Evolutionary conservation across 2,329 filamentous ascomycete genomes (phyloP).

Genomic region (Fusarium sp.): DNA sequence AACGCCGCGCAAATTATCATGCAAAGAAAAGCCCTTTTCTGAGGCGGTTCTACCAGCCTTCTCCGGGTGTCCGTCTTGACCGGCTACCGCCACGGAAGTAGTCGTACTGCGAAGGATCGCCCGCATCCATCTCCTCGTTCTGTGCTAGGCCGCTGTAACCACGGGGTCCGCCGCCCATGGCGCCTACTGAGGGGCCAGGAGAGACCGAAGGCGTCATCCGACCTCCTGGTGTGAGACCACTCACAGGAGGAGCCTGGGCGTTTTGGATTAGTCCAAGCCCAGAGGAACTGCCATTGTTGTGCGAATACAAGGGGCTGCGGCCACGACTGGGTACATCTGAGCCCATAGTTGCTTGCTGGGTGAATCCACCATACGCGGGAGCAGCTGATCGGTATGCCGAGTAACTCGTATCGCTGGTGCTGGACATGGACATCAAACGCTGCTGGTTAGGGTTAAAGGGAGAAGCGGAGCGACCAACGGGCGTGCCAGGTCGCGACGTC

Average conservation of each 20-base stretch:
- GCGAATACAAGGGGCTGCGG: conserved; percentile 62
- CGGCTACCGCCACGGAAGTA: conserved; percentile 62
- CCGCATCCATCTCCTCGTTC: conserved; percentile 53
- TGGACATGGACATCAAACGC: conserved; percentile 43
- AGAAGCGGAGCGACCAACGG: conserved; percentile 48
- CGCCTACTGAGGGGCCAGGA: conserved; percentile 60
- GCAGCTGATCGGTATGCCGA: conserved; percentile 41
- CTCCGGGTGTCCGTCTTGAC: conserved; percentile 49
- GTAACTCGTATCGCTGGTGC: conserved; percentile 47
- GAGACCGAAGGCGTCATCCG: conserved; percentile 42
- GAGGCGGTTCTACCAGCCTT: conserved; percentile 51
- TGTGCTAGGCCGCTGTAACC: conserved; percentile 72
- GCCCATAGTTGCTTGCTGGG: conserved; percentile 38
- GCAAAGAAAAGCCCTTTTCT: conserved; percentile 15
- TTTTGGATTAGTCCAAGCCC: conserved; percentile 66
- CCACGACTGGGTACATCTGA: conserved; percentile 47
- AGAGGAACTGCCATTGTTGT: conserved; percentile 65
- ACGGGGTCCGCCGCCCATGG: conserved; percentile 67
- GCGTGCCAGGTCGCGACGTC: conserved; percentile 64
- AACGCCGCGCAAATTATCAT: conserved; percentile 45
- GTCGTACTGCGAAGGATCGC: conserved; percentile 65
- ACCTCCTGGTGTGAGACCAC: conserved; percentile 40
- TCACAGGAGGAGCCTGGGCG: conserved; percentile 64
- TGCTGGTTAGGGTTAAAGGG: conserved; percentile 49
- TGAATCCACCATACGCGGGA: conserved; percentile 33